phyloP scores from a whole-genome alignment of 2,329 filamentous ascomycete species.

The Botrytis elliptica region DNA sequence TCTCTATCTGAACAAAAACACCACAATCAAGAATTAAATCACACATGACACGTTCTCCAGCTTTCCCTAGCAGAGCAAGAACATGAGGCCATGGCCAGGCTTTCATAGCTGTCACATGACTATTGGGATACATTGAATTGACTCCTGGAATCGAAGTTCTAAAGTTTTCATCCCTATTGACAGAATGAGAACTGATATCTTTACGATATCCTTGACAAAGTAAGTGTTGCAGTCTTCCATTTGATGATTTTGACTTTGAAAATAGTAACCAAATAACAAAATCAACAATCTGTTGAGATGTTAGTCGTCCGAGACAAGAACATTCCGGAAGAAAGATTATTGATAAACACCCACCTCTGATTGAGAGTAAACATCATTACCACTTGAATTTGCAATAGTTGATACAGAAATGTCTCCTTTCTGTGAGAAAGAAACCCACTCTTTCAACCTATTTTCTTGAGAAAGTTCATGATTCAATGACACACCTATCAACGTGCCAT shows the following conservation, averaged over 20 bases:
- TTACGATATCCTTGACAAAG: constrained; percentile 81
- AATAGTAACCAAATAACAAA: constrained; percentile 79
- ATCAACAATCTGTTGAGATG: constrained; percentile 62
- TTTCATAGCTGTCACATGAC: constrained; percentile 68
- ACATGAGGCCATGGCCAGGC: constrained; percentile 71
- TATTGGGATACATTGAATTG: constrained; percentile 63
- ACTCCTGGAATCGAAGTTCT: constrained; percentile 62
- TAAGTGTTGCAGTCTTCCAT: constrained; percentile 65
- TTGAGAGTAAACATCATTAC: constrained; percentile 54
- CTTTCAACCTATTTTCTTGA: constrained; percentile 48
- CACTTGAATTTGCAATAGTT: constrained; percentile 47
- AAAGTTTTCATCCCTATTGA: constrained; percentile 35
- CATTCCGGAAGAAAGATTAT: constrained; percentile 20
- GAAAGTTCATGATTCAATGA: constrained; percentile 24
- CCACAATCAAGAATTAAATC: constrained; percentile 74
- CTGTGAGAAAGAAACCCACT: constrained; percentile 63
- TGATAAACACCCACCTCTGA: constrained; percentile 54
- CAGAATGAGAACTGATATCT: constrained; percentile 32
- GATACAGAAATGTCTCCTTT: constrained; percentile 59
- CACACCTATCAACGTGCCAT: constrained; percentile 38
- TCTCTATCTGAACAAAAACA: constrained; percentile 65
- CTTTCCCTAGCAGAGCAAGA: constrained; percentile 69
- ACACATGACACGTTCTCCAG: constrained; percentile 75
- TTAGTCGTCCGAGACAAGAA: constrained; percentile 18
- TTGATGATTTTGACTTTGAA: constrained; percentile 49